These are phyloP conservation scores for Talaromyces sp. DNA, from an alignment of 2,329 filamentous ascomycete species.

Conservation along the genomic window DNA sequence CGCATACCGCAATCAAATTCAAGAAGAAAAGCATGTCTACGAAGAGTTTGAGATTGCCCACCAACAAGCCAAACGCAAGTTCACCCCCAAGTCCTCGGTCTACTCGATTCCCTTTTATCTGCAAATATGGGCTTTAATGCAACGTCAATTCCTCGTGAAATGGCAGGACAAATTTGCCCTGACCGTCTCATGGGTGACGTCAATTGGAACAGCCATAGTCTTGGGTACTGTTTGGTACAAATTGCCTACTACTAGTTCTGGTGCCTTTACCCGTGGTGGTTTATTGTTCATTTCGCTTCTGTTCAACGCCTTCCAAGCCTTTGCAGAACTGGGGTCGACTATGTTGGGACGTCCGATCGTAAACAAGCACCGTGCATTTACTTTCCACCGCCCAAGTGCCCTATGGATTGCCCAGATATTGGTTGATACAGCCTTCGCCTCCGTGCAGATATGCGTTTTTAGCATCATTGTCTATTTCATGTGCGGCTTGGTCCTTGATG, in stretches of 20 bases:
- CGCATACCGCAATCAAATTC: slow-evolving; percentile 59
- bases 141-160: slow-evolving; percentile 78
- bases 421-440: slow-evolving; percentile 68
- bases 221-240: slow-evolving; percentile 74
- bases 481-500: slow-evolving; percentile 61
- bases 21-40: slow-evolving; percentile 60
- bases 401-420: slow-evolving; percentile 79
- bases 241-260: slow-evolving; percentile 56
- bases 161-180: slow-evolving; percentile 80
- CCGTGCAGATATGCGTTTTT: slow-evolving; percentile 65
- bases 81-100: slow-evolving; percentile 65
- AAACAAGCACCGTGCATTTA: slow-evolving; percentile 78
- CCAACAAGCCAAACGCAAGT: slow-evolving; percentile 56
- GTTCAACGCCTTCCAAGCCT: slow-evolving; percentile 84
- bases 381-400: slow-evolving; percentile 75
- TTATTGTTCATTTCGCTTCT: slow-evolving; percentile 73
- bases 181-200: slow-evolving; percentile 63
- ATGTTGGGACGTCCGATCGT: slow-evolving; percentile 73
- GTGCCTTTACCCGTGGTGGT: slow-evolving; percentile 75
- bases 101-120: slow-evolving; percentile 79
- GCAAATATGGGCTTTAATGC: slow-evolving; percentile 77
- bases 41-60: slow-evolving; percentile 56
- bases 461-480: slow-evolving; percentile 75
- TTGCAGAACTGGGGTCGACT: slow-evolving; percentile 67
- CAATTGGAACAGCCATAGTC: slow-evolving; percentile 69